These are phyloP conservation scores for Ascochyta lentis DNA, from an alignment of 2,329 filamentous ascomycete species.

Conservation along the genomic window DNA sequence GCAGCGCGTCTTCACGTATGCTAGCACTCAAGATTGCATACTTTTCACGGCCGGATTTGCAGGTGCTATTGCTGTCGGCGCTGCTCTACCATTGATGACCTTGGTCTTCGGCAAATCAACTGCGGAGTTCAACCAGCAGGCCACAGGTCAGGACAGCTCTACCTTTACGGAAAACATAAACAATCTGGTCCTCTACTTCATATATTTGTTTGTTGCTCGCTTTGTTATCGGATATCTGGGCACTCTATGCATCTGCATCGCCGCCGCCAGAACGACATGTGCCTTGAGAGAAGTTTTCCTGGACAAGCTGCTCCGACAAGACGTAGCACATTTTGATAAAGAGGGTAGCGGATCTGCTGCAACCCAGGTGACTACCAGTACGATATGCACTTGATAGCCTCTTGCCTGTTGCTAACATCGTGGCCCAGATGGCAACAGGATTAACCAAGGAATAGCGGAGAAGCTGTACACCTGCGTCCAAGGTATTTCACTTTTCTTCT, in stretches of 20 bases:
- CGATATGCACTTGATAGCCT: fast-evolving
- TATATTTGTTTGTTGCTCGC: slow-evolving; percentile 29
- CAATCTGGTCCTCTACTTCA: slow-evolving; percentile 30
- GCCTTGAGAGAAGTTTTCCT: slow-evolving; percentile 65
- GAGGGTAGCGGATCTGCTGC: slow-evolving; percentile 24
- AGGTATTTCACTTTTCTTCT: slow-evolving; percentile 62
- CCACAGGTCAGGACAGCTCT: slow-evolving; percentile 9
- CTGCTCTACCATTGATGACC: slow-evolving; percentile 77
- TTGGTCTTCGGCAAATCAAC: slow-evolving; percentile 30
- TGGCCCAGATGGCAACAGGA: slow-evolving; percentile 16
- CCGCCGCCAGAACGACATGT: slow-evolving; percentile 52
- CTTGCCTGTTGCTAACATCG: neutral
- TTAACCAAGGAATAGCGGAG: slow-evolving; percentile 29
- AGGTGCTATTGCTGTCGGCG: slow-evolving; percentile 69
- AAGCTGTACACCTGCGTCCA: slow-evolving; percentile 53
- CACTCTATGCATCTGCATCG: slow-evolving; percentile 83
- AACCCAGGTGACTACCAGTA: slow-evolving; percentile 24
- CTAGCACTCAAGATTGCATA: slow-evolving; percentile 8
- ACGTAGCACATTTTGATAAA: slow-evolving; percentile 36
- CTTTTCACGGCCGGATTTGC: slow-evolving; percentile 11
- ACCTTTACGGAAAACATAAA: slow-evolving; percentile 17
- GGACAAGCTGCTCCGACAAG: slow-evolving; percentile 50
- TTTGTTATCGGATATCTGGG: slow-evolving; percentile 73
- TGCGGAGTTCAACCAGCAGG: slow-evolving; percentile 22
- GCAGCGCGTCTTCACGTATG: slow-evolving; percentile 20